Evolutionary conservation across 495 filamentous ascomycete genomes (phyloP), one percentile per base, ranked within the genome.

Genomic region (Collariella sp.): DNA sequence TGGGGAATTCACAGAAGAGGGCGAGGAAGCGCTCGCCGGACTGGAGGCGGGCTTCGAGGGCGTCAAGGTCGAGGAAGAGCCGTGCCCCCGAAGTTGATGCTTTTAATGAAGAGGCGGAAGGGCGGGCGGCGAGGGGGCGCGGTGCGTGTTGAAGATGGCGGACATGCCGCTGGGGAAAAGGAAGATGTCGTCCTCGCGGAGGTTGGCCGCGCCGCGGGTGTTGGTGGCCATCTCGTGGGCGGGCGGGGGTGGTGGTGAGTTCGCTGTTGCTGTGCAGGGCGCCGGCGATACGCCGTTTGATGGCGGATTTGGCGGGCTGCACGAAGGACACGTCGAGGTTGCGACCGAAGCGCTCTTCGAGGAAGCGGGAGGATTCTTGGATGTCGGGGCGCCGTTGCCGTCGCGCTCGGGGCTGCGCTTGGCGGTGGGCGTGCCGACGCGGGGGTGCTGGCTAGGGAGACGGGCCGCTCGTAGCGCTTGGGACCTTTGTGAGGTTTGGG

Each of bases 331-430:
- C 67, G 59, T 88, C 89, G 15, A 98, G 75, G 61, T 97, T 97
- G 13, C 93, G 79, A 11, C 93, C 93, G 67, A 95, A 97, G 16
- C 93, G 81, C 71, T 98, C 93, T 67, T 98, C 93, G 10, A 98
- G 80, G 59, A 94, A 97, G 40, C 83, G 83, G 13, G 79, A 78
- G 47, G 81, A 83, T 61, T 95, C 91, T 40, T 72, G 58, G 1
- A 61, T 56, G 35, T 82, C 82, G 45, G 55, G 3, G 40, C 59
- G 15, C 35, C 41, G n/a, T 38, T 57, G 3, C 24, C 15, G 12
- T 44, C 52, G 2, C 58, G 11, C 12, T 49, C 38, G 20, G 52
- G 31, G 13, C 57, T 52, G 18, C 42, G 20, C 24, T 57, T 52
- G n/a, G 50, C 36, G 12, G 50, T 50, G 0, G 54, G 44, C 1